Evolutionary conservation across 2,329 filamentous ascomycete species (phyloP), one percentile per base, ranked within the genome.

Genomic region (Metarhizium humberi): DNA sequence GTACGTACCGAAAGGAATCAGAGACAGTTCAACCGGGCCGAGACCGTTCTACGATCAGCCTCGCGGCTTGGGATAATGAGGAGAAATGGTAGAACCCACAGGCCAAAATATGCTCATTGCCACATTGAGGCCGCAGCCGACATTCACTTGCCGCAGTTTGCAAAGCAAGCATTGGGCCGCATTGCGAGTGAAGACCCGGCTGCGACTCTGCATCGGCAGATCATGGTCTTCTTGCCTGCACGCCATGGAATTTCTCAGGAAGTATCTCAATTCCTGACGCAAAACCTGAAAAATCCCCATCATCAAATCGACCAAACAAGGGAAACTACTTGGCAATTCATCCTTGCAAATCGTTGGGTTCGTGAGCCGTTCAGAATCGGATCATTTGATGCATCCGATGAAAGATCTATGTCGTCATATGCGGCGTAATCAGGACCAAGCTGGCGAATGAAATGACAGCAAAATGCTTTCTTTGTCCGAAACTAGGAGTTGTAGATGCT

Each of bases 31-130:
- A 16, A 6, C 14, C 18, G 16, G 52, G 45, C 50, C 51, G 32
- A 56, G 54, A 53, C n/a, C 54, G 46, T 50, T 56, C 54, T 42
- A 52, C 25, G 45, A 48, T 49, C 50, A 50, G 49, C 36, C 47
- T 46, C 7, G 6, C 20, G 8, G 36, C 6, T 20, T 43, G 4
- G 20, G 6, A 18, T 34, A 38, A 16, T 25, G 20, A 51, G 11
- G 38, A 38, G 18, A 51, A 36, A 18, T 6, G 14, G 49, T 38
- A 30, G n/a, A 45, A 11, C 11, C n/a, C 42, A 45, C 42, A 20
- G 10, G 42, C 18, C 6, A 13, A 20, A 6, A 5, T 5, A 6
- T 20, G n/a, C 16, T 45, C 42, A 20, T 25, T 6, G 42, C 8
- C 18, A 16, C 16, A 20, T 45, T 45, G 8, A 16, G 38, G 32